Evolutionary conservation across 1,284 basidiomycete species (phyloP).

Genomic region (Cutaneotrichosporon sp.): DNA sequence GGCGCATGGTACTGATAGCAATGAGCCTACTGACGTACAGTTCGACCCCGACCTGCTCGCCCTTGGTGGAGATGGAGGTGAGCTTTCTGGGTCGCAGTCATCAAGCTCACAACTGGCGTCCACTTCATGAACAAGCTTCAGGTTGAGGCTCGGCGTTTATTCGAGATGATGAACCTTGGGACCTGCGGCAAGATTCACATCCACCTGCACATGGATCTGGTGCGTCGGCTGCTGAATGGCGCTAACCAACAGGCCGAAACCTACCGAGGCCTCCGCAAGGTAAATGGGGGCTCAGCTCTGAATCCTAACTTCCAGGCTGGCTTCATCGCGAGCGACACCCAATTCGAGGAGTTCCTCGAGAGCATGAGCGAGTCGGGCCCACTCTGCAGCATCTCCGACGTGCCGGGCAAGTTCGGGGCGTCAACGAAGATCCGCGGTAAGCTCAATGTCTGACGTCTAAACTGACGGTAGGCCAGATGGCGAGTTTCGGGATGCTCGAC

Average conservation of each 20-base stretch:
- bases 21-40: slow-evolving; percentile 15
- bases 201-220: slow-evolving; percentile 33
- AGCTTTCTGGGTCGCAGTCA: not conserved
- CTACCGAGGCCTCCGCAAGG: slow-evolving; percentile 5
- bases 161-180: slow-evolving; percentile 1
- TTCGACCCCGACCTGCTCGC: slow-evolving; percentile 26
- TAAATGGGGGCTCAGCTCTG: not conserved
- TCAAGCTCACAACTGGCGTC: slow-evolving; percentile 1
- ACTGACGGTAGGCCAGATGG: slow-evolving; percentile 14
- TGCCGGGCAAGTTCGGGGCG: slow-evolving; percentile 62
- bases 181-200: slow-evolving; percentile 12
- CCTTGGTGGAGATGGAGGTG: slow-evolving; percentile 25
- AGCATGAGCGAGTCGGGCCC: slow-evolving; percentile 49
- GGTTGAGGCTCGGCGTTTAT: slow-evolving; percentile 11
- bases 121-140: slow-evolving; percentile 6
- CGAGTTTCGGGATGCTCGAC: slow-evolving; percentile 14
- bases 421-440: slow-evolving; percentile 30
- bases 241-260: slow-evolving; percentile 12
- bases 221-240: slow-evolving; percentile 16
- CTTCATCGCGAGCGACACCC: slow-evolving; percentile 12
- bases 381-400: slow-evolving; percentile 59
- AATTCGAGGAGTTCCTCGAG: slow-evolving; percentile 35
- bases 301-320: not conserved
- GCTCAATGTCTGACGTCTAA: not conserved
- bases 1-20: slow-evolving; percentile 28